Evolutionary conservation across 2,329 filamentous ascomycete species (phyloP), one percentile per base, ranked within the genome.

Genomic region (Xylaria arbuscula): DNA sequence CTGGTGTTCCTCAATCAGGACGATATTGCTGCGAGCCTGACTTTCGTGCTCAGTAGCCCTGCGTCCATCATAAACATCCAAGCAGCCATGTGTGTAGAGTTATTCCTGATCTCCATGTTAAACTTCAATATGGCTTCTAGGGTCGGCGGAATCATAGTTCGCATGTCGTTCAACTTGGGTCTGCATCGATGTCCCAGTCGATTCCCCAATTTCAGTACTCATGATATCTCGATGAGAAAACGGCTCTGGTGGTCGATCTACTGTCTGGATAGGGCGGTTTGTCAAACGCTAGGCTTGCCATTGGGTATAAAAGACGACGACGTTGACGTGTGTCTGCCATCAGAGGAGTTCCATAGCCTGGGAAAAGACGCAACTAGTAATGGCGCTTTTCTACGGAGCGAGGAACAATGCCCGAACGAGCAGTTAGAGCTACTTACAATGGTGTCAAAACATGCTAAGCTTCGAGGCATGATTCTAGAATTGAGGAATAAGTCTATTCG

Each of bases 221-320:
- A 61, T 17, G 47, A 51, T 5, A 47, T 19, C 3, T 9, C 10
- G 13, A 51, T 61, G 48, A 51, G 58, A 32, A 61, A 42, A 13
- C n/a, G 58, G 11, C 58, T 61, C n/a, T 61, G 58, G 47, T 61
- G 58, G 58, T 61, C 58, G 7, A 51, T 61, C 11, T 61, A 61
- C 19, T 53, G 58, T 42, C 40, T 61, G 8, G 58, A 61, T 17
- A 51, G 58, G 34, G 6, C 22, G 34, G 48, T 61, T 32, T 61
- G 36, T 40, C 36, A 40, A 40, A 40, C 36, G 13, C 8, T 40
- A 40, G 36, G 36, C 36, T 40, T 40, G 36, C 36, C 58, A 6
- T 32, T 61, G 19, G 48, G 47, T 13, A 53, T 61, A 22, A 40
- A 34, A 38, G 58, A 61, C 13, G 58, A 61, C n/a, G 58, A 61